phyloP scores from a whole-genome alignment of 2,329 filamentous ascomycete species.

The Fusarium austroafricanum region DNA sequence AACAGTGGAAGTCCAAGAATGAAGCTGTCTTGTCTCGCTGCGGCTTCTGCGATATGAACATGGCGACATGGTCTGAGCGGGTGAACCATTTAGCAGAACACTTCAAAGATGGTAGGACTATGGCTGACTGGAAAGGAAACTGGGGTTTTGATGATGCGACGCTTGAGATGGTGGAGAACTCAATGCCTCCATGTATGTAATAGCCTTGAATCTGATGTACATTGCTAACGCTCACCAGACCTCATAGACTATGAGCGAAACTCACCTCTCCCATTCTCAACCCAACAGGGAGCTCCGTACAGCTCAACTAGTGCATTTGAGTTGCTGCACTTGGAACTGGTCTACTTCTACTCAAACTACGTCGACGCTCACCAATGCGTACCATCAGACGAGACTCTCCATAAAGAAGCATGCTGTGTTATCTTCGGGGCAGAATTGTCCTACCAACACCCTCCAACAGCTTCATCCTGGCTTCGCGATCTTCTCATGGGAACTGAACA shows the following conservation, averaged over 20 bases:
- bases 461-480: conserved; percentile 45
- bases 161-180: conserved; percentile 54
- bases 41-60: conserved; percentile 54
- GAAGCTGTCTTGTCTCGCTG: conserved; percentile 54
- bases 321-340: conserved; percentile 51
- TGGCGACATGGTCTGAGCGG: conserved; percentile 54
- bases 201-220: rapidly evolving
- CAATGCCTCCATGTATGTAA: conserved; percentile 55
- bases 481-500: conserved; percentile 34
- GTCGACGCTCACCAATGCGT: conserved; percentile 34
- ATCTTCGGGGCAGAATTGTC: conserved; percentile 46
- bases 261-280: conserved; percentile 39
- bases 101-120: conserved; percentile 55
- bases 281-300: conserved; percentile 35
- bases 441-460: neutral
- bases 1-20: conserved; percentile 52
- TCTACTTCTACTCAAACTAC: conserved; percentile 45
- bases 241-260: conserved; percentile 38
- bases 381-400: conserved; percentile 37
- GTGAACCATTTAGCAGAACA: conserved; percentile 56
- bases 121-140: conserved; percentile 59
- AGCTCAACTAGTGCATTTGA: conserved; percentile 48
- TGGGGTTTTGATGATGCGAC: conserved; percentile 55
- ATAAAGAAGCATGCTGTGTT: conserved; percentile 45
- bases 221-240: rapidly evolving